phyloP scores from a whole-genome alignment of 2,329 filamentous ascomycete genomes.

The Botryotinia convoluta region DNA sequence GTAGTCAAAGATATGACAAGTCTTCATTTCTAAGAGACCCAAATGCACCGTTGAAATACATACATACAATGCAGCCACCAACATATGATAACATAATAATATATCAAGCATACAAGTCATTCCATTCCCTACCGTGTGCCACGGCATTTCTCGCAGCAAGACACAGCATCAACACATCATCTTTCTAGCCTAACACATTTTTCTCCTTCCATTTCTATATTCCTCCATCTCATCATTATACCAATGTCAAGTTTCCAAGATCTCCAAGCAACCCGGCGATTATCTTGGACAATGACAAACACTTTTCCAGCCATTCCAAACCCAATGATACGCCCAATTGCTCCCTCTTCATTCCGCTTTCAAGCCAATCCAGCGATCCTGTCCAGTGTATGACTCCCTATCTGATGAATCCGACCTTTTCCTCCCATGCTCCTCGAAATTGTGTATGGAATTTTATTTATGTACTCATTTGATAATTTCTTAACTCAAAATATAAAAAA shows the following conservation, averaged over 20 bases:
- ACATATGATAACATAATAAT: background rate
- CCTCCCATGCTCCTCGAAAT: background rate
- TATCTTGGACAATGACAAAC: background rate
- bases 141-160: no score
- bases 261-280: background rate
- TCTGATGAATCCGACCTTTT: background rate
- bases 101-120: background rate
- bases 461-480: constrained; percentile 1
- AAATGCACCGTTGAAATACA: background rate
- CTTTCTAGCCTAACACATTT: background rate
- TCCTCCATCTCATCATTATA: background rate
- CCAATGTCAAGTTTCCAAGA: background rate
- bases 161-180: background rate
- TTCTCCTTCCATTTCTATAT: background rate
- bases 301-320: background rate
- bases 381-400: background rate
- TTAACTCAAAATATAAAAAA: background rate
- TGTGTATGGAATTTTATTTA: background rate
- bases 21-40: background rate
- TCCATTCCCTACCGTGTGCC: background rate
- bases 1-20: background rate
- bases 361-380: background rate
- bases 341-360: background rate
- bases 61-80: background rate
- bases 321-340: background rate